Conservation (phyloP, 306 rosid genomes). For the Rubus idaeus region DNA sequence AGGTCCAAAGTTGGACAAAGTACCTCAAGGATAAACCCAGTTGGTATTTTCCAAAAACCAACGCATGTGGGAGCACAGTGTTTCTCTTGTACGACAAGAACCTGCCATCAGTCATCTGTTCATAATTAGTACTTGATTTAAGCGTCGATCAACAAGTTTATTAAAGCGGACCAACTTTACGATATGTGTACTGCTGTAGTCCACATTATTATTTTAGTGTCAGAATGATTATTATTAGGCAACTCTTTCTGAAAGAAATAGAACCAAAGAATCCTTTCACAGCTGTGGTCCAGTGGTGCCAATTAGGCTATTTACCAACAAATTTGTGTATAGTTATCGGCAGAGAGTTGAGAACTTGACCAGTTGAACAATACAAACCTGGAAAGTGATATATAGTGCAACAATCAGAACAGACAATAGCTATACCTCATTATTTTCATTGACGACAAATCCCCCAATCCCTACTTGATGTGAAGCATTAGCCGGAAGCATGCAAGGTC, state of each 20-base stretch:
- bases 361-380: neutral
- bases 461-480: conserved; percentile 98
- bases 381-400: neutral
- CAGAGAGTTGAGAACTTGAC: neutral
- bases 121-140: neutral
- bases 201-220: no score
- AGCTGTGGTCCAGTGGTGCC: neutral
- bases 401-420: conserved; percentile 12
- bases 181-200: no score
- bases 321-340: neutral
- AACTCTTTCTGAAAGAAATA: neutral
- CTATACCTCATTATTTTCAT: conserved; percentile 67
- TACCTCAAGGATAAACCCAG: conserved; percentile 95
- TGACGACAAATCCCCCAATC: conserved; percentile 89
- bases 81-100: conserved; percentile 93
- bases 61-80: conserved; percentile 53
- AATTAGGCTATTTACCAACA: neutral
- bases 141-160: neutral
- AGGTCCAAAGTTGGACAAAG: neutral
- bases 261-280: neutral
- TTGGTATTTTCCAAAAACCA: conserved; percentile 95
- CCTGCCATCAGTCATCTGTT: conserved; percentile 38
- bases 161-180: no score
- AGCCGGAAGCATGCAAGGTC: conserved; percentile 89
- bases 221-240: no score